Base-by-base conservation (phyloP, 2,329 filamentous ascomycete genomes). In the Ophioceras dolichostomum region DNA sequence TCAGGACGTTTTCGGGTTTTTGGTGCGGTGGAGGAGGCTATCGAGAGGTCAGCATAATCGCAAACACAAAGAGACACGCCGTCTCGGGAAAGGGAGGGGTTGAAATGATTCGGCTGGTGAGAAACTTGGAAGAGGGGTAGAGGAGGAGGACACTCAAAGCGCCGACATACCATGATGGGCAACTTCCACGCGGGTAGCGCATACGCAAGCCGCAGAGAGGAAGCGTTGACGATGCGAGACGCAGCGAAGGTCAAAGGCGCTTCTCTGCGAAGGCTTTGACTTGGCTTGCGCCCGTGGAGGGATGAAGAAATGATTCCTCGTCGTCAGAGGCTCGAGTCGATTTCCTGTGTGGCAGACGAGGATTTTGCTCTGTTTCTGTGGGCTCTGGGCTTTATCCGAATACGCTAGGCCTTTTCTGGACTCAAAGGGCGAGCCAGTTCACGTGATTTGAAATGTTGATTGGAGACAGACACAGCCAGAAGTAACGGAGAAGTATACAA, bases 1-100 rank as follows among this genome's bases (percentile, higher is more conserved):
- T 94, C 62, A 96, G 79, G 60, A 95, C 88, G 80, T 98, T 98
- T 72, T 98, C 91, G 57, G 91, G 91, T 66, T 94, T 94, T 61
- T 91, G 88, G 63, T 96, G 87, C 51, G 87, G 83, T 68, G 88
- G 88, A 60, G 91, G 91, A 71, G 91, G 86, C 91, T 57, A 35
- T 36, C 20, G 26, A 34, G 32, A 21, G 20, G 46, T 47, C 26
- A 49, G 43, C 40, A 18, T 28, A 26, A 30, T 26, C 22, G 7
- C 22, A 26, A 26, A 26, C 12, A 26, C 10, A 4, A 19, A n/a
- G 31, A 19, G 31, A 36, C n/a, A n/a, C n/a, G n/a, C n/a, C n/a
- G n/a, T n/a, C n/a, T n/a, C n/a, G n/a, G n/a, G n/a, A n/a, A n/a
- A n/a, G n/a, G n/a, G n/a, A n/a, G n/a, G n/a, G n/a, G n/a, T n/a